phyloP scores from a whole-genome alignment of 2,329 filamentous ascomycete genomes.

The Plenodomus biglobosus region DNA sequence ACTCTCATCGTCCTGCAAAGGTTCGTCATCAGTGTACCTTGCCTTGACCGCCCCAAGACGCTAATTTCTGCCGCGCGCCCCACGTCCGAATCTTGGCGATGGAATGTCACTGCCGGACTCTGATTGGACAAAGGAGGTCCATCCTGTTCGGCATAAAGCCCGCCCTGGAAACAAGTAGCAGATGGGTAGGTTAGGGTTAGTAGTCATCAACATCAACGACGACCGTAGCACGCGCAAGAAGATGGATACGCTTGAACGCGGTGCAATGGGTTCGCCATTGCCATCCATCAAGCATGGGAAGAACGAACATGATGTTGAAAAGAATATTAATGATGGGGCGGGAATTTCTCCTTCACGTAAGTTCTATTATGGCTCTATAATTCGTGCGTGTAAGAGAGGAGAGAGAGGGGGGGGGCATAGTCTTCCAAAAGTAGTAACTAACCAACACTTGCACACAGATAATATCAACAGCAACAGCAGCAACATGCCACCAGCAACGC shows the following conservation, averaged over 20 bases:
- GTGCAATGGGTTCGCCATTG: constrained; percentile 6
- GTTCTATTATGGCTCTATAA: neutral
- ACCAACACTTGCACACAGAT: constrained; percentile 2
- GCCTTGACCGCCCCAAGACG: neutral
- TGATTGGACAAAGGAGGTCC: constrained; percentile 10
- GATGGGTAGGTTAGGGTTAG: no score
- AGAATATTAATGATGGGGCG: neutral
- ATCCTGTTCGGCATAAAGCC: neutral
- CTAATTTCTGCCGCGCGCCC: neutral
- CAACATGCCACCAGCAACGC: neutral
- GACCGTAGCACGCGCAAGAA: neutral
- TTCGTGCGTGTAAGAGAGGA: no score
- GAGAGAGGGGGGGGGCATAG: no score
- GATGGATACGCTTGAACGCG: constrained; percentile 22
- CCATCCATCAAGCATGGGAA: constrained; percentile 1
- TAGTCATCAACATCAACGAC: no score
- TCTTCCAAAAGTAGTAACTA: constrained; percentile 3
- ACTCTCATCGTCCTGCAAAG: no score
- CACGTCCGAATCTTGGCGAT: constrained; percentile 2
- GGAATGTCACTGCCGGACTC: constrained; percentile 9
- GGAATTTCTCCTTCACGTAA: neutral
- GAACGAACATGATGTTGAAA: constrained; percentile 14
- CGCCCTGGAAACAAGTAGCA: no score
- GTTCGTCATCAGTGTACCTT: neutral
- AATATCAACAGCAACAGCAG: neutral